phyloP scores from a whole-genome alignment of 2,329 filamentous ascomycete species.

The Reticulascus tulasneorum region DNA sequence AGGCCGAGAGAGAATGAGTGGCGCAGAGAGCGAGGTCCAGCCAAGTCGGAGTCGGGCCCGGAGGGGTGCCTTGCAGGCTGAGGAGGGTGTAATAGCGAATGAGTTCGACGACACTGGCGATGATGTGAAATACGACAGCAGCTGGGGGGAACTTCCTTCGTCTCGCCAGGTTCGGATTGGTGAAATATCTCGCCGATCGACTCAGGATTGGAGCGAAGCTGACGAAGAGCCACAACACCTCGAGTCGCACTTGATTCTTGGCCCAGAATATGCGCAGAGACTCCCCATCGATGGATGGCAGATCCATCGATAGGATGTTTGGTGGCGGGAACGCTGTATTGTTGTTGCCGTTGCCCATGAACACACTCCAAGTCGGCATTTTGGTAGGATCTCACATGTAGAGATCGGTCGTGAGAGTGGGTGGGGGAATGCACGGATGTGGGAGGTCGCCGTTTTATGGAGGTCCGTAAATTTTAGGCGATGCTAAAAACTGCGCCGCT shows the following conservation, averaged over 20 bases:
- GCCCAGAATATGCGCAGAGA: no score
- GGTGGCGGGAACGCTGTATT: no score
- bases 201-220: background rate
- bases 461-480: no score
- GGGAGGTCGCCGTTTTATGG: no score
- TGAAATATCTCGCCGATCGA: background rate
- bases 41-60: background rate
- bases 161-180: slow-evolving; percentile 1
- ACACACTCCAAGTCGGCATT: no score
- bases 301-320: no score
- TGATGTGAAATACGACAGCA: slow-evolving; percentile 1
- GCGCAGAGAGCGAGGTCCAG: slow-evolving; percentile 1
- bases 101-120: background rate
- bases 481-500: no score
- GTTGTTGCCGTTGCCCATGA: no score
- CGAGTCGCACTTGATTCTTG: slow-evolving; percentile 3
- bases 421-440: no score
- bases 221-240: slow-evolving; percentile 2
- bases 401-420: no score
- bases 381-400: no score
- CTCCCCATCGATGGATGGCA: no score
- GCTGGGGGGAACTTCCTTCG: background rate
- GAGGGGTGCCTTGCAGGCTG: background rate
- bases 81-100: slow-evolving; percentile 3
- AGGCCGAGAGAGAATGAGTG: background rate